Base-by-base conservation (phyloP, 2,329 filamentous ascomycete species). In the Neocatenulostroma microsporum region DNA sequence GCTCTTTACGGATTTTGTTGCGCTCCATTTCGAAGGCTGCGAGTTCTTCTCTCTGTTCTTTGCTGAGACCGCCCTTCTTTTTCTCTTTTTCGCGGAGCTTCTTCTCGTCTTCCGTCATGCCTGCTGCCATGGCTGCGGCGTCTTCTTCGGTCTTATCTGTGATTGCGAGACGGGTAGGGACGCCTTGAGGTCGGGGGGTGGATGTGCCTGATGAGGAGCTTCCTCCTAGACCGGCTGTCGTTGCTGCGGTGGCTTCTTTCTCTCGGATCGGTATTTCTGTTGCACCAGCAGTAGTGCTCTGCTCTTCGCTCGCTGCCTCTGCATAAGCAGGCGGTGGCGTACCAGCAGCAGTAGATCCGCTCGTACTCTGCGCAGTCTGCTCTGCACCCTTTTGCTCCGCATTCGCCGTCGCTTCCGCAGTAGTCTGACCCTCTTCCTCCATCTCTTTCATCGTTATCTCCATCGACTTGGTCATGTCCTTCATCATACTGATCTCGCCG, bases 401-500 rank as follows among this genome's bases (percentile, higher is more conserved):
- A 3, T 67, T 68, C 12, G 73, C 70, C 4, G 72, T 73, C 24
- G 72, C 67, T 19, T 70, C 66, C 3, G 61, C 69, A 2, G 67
- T 66, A 10, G 45, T 49, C 36, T 45, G 40, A 30, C 75, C 78
- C 44, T 81, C 78, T 49, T 83, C 81, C 53, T 86, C 84, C 61
- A 78, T 77, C 43, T 80, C 79, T 38, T 84, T 73, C 79, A 87
- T 89, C 14, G 86, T 88, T 49, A 98, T 96, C 55, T 98, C 91
- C 89, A 98, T 96, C 29, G 88, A 94, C 55, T 87, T 86, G 13
- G 89, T 96, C 37, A 98, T 73, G 57, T 98, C 91, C 69, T 95
- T 96, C 84, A 98, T 95, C 40, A 98, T 77, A 34, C 85, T 91
- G 51, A 98, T 94, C 72, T 98, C 91, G 49, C 91, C 91, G 56